phyloP scores from a whole-genome alignment of 176 grass and related monocot species.

The Panicum miliaceum region DNA sequence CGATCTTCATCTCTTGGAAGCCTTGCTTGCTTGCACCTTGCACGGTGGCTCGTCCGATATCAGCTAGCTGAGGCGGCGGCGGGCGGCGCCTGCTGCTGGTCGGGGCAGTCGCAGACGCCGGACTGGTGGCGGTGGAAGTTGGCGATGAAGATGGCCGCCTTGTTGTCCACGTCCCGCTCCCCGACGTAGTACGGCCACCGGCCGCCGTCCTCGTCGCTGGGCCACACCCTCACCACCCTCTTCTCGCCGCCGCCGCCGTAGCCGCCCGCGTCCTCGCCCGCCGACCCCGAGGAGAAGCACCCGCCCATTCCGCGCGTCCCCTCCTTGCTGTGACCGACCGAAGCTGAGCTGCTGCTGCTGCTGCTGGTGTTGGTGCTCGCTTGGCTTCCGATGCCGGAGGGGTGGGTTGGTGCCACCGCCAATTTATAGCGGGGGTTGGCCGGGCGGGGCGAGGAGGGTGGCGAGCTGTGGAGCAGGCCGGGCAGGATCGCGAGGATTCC shows the following conservation, averaged over 20 bases:
- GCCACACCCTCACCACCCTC: constrained; percentile 25
- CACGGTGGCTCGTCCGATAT: not conserved
- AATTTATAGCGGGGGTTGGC: constrained; percentile 20
- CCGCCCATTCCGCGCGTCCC: constrained; percentile 40
- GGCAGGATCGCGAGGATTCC: constrained; percentile 13
- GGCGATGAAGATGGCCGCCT: constrained; percentile 38
- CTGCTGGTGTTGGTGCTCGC: not conserved
- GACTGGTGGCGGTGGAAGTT: constrained; percentile 57
- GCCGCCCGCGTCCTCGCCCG: not conserved
- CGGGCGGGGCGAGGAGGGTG: not conserved
- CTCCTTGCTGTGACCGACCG: not conserved
- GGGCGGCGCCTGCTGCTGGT: constrained; percentile 15
- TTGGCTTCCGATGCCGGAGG: constrained; percentile 17
- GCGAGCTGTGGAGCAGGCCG: not conserved
- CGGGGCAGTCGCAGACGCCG: constrained; percentile 23
- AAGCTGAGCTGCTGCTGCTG: not conserved
- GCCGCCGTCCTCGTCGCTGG: constrained; percentile 54
- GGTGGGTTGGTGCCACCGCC: not conserved
- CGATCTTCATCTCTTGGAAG: not conserved
- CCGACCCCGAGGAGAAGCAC: constrained; percentile 44
- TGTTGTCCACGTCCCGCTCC: constrained; percentile 42
- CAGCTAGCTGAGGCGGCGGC: not conserved
- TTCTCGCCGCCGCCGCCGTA: not conserved
- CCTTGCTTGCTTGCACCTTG: not conserved
- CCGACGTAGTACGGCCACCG: constrained; percentile 41